phyloP scores from a whole-genome alignment of 768 basidiomycete species.

The Coprinopsis sp. region DNA sequence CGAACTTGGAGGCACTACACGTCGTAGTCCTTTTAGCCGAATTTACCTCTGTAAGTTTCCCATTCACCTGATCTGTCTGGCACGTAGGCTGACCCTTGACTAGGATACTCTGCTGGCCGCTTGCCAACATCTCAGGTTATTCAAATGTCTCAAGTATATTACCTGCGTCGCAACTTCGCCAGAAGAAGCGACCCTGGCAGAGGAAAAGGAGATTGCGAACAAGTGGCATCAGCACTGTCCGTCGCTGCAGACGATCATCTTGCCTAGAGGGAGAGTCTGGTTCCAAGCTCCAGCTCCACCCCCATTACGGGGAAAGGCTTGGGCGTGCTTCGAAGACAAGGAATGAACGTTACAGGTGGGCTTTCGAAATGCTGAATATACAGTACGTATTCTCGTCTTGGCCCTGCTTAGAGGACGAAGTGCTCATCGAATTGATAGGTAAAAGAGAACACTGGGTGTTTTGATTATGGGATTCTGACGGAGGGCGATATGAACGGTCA shows the following conservation, averaged over 20 bases:
- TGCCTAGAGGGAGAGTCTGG: constrained; percentile 62
- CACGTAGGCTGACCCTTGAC: constrained; percentile 4
- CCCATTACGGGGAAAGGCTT: not conserved
- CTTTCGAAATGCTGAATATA: no score
- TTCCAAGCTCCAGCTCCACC: constrained; percentile 29
- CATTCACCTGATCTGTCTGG: not conserved
- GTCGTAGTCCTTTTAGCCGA: constrained; percentile 51
- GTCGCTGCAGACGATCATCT: constrained; percentile 57
- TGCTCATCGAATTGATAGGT: no score
- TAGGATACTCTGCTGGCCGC: constrained; percentile 39
- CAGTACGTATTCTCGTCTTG: no score
- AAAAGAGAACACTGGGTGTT: no score
- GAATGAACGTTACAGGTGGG: constrained; percentile 3
- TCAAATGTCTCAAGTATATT: constrained; percentile 43
- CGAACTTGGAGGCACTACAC: constrained; percentile 54
- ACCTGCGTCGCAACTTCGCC: constrained; percentile 53
- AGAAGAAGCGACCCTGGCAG: constrained; percentile 22
- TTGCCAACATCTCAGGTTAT: constrained; percentile 34
- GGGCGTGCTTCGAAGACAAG: constrained; percentile 1
- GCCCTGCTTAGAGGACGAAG: no score
- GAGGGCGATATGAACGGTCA: no score
- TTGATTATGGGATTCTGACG: no score
- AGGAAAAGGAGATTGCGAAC: constrained; percentile 49
- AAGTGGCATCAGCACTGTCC: constrained; percentile 56
- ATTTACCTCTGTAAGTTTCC: constrained; percentile 39